Percentiles rank a stretch among this genome's conserved stretches.
These are phyloP conservation scores for Colletotrichum costaricense DNA, from an alignment of 2,329 filamentous ascomycete genomes.

Conservation along the genomic window DNA sequence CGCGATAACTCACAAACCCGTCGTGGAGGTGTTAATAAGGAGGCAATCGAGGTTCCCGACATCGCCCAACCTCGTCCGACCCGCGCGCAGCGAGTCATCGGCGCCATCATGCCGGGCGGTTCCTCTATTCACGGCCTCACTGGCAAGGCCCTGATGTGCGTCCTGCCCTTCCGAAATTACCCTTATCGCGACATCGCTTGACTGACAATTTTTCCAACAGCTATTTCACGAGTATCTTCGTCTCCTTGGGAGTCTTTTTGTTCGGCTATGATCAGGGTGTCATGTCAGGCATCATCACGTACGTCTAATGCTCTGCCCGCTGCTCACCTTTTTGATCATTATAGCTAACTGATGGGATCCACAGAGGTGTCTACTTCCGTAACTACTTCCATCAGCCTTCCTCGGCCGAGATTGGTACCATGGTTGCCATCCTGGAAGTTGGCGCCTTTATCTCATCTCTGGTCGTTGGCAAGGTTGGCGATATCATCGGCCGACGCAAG, in stretches of 20 bases:
- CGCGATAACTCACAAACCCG: slow-evolving; percentile 49
- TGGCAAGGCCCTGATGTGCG: slow-evolving; percentile 91
- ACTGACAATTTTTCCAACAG: slow-evolving; percentile 56
- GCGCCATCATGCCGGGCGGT: slow-evolving; percentile 86
- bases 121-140: slow-evolving; percentile 90
- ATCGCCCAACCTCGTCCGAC: slow-evolving; percentile 72
- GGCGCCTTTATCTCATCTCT: slow-evolving; percentile 93
- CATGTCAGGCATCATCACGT: slow-evolving; percentile 82
- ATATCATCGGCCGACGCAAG: slow-evolving; percentile 87
- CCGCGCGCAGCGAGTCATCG: slow-evolving; percentile 77
- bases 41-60: slow-evolving; percentile 85
- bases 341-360: slow-evolving; percentile 4
- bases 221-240: slow-evolving; percentile 94
- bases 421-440: slow-evolving; percentile 96
- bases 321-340: neutral
- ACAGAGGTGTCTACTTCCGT: slow-evolving; percentile 86
- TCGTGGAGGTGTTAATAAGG: slow-evolving; percentile 67
- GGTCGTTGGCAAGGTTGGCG: slow-evolving; percentile 86
- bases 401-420: slow-evolving; percentile 89
- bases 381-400: slow-evolving; percentile 93
- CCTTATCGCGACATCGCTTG: neutral
- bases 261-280: slow-evolving; percentile 93
- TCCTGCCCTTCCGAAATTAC: slow-evolving; percentile 38
- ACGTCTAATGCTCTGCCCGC: slow-evolving; percentile 45
- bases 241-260: slow-evolving; percentile 86